Percentiles rank a stretch among this genome's conserved stretches.
These are phyloP conservation scores for Myriosclerotinia duriaeana DNA, from an alignment of 2,329 filamentous ascomycete genomes.

Conservation along the genomic window DNA sequence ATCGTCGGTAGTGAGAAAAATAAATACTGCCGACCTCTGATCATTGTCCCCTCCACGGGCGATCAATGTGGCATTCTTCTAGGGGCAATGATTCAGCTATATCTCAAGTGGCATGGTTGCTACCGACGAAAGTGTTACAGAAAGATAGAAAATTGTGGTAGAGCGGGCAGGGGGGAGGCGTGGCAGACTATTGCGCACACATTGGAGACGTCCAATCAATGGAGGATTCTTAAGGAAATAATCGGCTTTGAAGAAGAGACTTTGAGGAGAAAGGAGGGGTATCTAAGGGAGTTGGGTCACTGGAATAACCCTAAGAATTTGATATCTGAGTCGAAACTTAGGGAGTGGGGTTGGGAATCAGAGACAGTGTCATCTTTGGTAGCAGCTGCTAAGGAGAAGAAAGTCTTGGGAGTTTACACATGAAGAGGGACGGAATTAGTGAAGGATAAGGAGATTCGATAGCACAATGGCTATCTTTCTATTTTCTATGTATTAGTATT, in stretches of 20 bases:
- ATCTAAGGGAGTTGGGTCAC: neutral
- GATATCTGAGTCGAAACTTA: neutral
- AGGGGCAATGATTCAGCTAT: neutral
- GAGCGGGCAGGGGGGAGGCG: neutral
- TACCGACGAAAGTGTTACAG: neutral
- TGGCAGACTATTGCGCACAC: neutral
- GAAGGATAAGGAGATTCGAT: neutral
- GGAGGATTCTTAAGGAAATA: neutral
- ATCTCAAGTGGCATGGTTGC: neutral
- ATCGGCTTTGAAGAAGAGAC: neutral
- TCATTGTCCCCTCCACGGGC: neutral
- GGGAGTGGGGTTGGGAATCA: too few relatives aligned
- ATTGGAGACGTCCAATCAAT: neutral
- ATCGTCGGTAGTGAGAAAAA: too few relatives aligned
- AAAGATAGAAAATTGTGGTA: neutral
- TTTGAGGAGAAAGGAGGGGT: neutral
- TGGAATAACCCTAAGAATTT: neutral
- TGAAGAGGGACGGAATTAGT: accelerated
- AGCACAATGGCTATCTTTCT: neutral
- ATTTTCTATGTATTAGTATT: neutral
- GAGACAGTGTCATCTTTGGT: neutral
- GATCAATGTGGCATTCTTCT: neutral
- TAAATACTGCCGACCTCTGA: too few relatives aligned
- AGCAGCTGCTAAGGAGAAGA: neutral
- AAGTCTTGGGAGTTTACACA: neutral